Conservation (phyloP, 1,284 basidiomycete species). For the Pholiota adiposa region DNA sequence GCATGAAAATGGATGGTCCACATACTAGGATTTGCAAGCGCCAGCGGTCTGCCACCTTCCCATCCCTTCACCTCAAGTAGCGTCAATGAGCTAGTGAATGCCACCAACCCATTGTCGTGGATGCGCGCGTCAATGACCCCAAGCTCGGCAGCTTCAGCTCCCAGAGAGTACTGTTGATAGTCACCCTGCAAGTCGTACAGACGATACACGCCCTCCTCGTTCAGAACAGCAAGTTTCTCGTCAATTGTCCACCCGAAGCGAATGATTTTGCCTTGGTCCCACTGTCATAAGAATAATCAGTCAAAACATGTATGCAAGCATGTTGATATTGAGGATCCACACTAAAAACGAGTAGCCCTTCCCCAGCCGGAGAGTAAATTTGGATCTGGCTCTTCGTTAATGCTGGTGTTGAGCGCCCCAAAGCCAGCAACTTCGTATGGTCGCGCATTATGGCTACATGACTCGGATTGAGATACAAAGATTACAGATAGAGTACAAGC, state of each 20-base stretch:
- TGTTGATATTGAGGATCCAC: slow-evolving; percentile 55
- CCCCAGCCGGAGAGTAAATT: slow-evolving; percentile 76
- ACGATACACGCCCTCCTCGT: slow-evolving; percentile 92
- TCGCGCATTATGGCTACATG: slow-evolving; percentile 85
- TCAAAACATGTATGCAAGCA: slow-evolving; percentile 11
- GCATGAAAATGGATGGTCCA: slow-evolving; percentile 17
- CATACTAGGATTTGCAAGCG: slow-evolving; percentile 73
- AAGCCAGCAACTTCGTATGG: slow-evolving; percentile 76
- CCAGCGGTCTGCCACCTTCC: slow-evolving; percentile 73
- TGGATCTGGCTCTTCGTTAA: slow-evolving; percentile 80
- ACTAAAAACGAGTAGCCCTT: slow-evolving; percentile 66
- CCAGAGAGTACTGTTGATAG: slow-evolving; percentile 86
- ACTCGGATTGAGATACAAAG: not conserved
- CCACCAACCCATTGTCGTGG: slow-evolving; percentile 87
- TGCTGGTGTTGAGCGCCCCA: slow-evolving; percentile 65
- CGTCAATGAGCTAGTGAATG: slow-evolving; percentile 76
- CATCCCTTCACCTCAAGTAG: slow-evolving; percentile 88
- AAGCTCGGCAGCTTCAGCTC: slow-evolving; percentile 82
- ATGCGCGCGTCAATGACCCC: slow-evolving; percentile 88
- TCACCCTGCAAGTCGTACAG: slow-evolving; percentile 88
- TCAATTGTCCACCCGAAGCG: slow-evolving; percentile 84
- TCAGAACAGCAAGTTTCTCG: slow-evolving; percentile 84
- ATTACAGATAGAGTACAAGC: not conserved
- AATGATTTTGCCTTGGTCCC: slow-evolving; percentile 83
- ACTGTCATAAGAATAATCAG: slow-evolving; percentile 49